These are phyloP conservation scores for Aspergillus sojae DNA, from an alignment of 2,329 filamentous ascomycete genomes.

Conservation along the genomic window DNA sequence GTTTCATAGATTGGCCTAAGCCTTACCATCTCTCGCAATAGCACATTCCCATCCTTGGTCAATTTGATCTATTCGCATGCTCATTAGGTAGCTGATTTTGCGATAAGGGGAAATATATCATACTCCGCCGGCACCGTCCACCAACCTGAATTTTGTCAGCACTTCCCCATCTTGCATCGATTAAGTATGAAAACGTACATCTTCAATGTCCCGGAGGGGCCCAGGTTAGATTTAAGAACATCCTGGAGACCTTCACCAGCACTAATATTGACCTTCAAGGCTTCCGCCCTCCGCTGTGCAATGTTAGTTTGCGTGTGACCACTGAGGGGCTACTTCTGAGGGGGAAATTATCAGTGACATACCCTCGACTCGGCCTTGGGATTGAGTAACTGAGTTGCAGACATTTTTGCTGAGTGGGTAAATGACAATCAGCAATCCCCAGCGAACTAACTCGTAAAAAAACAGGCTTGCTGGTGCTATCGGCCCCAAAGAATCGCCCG, in stretches of 20 bases:
- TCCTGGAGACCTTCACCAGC: conserved; percentile 90
- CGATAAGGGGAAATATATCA: conserved; percentile 26
- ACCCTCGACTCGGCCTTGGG: conserved; percentile 98
- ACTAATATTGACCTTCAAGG: conserved; percentile 93
- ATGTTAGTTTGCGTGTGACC: conserved; percentile 47
- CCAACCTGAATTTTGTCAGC: conserved; percentile 53
- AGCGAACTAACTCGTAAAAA: conserved; percentile 26
- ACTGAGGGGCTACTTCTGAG: conserved; percentile 35
- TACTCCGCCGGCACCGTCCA: conserved; percentile 64
- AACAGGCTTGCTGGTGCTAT: conserved; percentile 27
- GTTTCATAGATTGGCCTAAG: conserved; percentile 8
- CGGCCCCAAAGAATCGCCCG: conserved; percentile 23
- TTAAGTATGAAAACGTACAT: conserved; percentile 62
- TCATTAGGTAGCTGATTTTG: conserved; percentile 21
- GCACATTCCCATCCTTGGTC: conserved; percentile 96
- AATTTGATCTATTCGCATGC: conserved; percentile 76
- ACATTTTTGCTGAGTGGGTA: conserved; percentile 63
- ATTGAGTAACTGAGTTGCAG: conserved; percentile 95
- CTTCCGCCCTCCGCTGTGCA: conserved; percentile 87
- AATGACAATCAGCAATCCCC: conserved; percentile 29
- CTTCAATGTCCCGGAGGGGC: conserved; percentile 91
- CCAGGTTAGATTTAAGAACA: conserved; percentile 95
- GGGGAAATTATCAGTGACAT: conserved; percentile 40
- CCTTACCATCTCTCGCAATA: conserved; percentile 66
- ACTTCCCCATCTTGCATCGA: conserved; percentile 9